Evolutionary conservation across 495 filamentous ascomycete species (phyloP), one percentile per base, ranked within the genome.

Genomic region (Penicillium arizonense): DNA sequence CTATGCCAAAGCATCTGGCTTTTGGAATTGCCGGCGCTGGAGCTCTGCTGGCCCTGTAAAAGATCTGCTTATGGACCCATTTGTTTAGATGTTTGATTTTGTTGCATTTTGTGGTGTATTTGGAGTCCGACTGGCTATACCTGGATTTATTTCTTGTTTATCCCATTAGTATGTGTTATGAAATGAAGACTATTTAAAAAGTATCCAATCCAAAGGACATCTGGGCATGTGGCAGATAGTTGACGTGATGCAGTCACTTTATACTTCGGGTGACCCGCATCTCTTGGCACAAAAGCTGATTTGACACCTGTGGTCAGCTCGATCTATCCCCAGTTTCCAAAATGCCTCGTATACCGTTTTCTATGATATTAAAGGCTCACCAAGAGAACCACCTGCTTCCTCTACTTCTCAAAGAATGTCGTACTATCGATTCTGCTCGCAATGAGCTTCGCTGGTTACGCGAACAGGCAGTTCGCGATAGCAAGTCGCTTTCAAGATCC

Each of bases 401-500:
- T 8, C 56, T 77, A 1, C 80, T 97, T 2, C 82, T 97, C 3
- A 81, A 76, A 13, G 75, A 81, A 55, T 91, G 88, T 52, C 83
- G 91, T 26, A 76, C 83, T 37, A 66, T 95, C 6, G 53, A 52
- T 12, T 86, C 86, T 10, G 87, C 90, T 3, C 73, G 67, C 14
- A 87, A 86, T 63, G 94, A 98, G 69, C 78, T 97, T 6, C 87
- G 90, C 21, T 98, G 94, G 94, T 81, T 98, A 13, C 73, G 75
- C 18, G 84, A 91, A 59, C 81, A 88, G 59, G 82, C 79, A 5
- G 23, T 69, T 32, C 53, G 55, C 37, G 45, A 61, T 23, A 44
- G 50, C 44, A 44, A 40, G 36, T 42, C 49, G 8, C 36, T 48
- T 36, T 44, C 55, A 34, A 42, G 20, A 57, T 39, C 40, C 7